Conservation (phyloP, 2,329 filamentous ascomycete genomes). For the Talaromyces sp. region DNA sequence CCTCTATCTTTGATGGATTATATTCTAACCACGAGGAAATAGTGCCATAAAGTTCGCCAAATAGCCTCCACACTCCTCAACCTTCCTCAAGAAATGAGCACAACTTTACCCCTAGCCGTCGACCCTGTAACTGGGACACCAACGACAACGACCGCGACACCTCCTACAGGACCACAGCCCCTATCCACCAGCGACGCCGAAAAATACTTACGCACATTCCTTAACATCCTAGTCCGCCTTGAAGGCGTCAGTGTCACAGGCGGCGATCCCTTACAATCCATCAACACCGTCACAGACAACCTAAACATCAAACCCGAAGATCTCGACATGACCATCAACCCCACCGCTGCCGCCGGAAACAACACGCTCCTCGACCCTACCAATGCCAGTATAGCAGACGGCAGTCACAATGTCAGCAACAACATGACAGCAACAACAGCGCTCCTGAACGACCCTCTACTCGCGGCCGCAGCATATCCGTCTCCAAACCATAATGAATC, state of each 20-base stretch:
- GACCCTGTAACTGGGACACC: not conserved
- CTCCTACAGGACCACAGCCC: slow-evolving; percentile 26
- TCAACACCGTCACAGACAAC: not conserved
- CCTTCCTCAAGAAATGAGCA: slow-evolving; percentile 45
- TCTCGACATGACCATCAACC: not conserved
- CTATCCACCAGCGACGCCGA: slow-evolving; percentile 55
- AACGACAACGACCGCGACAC: not conserved
- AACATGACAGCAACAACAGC: not conserved
- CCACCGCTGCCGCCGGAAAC: not conserved
- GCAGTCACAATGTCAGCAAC: not conserved
- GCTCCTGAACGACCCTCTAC: slow-evolving; percentile 17
- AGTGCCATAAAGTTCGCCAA: slow-evolving; percentile 79
- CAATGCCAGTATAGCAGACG: not conserved
- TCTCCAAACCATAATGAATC: slow-evolving; percentile 21
- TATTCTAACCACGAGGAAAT: slow-evolving; percentile 6
- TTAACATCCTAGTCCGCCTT: slow-evolving; percentile 70
- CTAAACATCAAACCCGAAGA: slow-evolving; percentile 3
- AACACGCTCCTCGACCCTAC: not conserved
- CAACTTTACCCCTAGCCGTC: not conserved
- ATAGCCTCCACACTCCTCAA: slow-evolving; percentile 77
- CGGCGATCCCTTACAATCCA: not conserved
- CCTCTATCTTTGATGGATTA: not conserved
- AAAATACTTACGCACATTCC: slow-evolving; percentile 66
- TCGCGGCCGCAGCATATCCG: slow-evolving; percentile 23
- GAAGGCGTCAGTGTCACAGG: slow-evolving; percentile 56